Conservation (phyloP, 176 grass and related monocot genomes). For the Aegilops longissima region DNA sequence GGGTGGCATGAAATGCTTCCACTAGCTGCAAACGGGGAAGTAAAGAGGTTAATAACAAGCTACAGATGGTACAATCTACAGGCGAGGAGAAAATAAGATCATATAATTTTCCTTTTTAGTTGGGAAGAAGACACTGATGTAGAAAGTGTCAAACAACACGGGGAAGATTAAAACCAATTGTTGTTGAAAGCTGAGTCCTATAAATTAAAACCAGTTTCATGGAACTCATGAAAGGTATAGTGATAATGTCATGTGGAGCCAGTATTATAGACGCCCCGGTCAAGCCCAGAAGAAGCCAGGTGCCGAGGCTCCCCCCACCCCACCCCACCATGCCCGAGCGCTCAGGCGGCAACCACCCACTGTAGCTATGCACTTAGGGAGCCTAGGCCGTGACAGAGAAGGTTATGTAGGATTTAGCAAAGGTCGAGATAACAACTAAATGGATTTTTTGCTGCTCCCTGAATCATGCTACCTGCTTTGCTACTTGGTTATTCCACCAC, state of each 20-base stretch:
- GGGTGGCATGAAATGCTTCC: conserved; percentile 94
- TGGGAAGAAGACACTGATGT: background rate
- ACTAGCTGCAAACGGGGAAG: conserved; percentile 53
- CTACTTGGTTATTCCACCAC: background rate
- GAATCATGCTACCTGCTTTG: conserved; percentile 4
- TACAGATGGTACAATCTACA: background rate
- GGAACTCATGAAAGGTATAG: background rate
- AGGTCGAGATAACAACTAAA: background rate
- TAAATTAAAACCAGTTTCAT: background rate
- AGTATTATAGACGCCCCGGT: background rate
- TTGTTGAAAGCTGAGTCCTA: background rate
- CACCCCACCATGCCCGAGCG: no score
- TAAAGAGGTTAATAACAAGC: conserved; percentile 27
- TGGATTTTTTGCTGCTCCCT: conserved; percentile 3
- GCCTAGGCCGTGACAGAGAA: background rate
- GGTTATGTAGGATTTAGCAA: conserved; percentile 9
- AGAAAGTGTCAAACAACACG: background rate
- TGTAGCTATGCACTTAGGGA: background rate
- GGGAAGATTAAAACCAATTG: background rate
- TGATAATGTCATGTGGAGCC: background rate
- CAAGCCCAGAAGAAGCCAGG: background rate
- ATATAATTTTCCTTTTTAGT: background rate
- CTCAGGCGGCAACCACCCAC: no score
- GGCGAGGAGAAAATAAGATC: background rate
- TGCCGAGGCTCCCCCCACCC: background rate